Conservation (phyloP, 2,329 filamentous ascomycete species). For the Paecilomyces dactylethromorphus region DNA sequence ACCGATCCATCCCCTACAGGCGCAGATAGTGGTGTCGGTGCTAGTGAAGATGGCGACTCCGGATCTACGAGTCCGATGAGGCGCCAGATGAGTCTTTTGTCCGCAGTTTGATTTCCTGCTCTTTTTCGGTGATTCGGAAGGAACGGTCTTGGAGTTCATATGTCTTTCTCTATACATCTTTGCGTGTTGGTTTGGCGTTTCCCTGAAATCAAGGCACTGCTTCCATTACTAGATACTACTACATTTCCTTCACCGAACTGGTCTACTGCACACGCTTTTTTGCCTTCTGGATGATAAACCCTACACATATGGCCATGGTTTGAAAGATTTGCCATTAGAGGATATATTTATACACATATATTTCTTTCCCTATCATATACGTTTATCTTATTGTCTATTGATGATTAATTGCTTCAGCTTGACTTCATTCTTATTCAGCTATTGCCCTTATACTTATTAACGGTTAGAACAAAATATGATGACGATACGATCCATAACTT, state of each 20-base stretch:
- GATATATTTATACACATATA: not conserved
- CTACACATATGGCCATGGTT: not conserved
- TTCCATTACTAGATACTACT: not conserved
- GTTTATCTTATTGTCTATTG: not conserved
- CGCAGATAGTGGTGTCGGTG: slow-evolving; percentile 41
- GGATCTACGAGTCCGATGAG: slow-evolving; percentile 59
- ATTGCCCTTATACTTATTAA: no score
- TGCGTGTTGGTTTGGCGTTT: not conserved
- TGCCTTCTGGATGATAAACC: not conserved
- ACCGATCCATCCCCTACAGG: slow-evolving; percentile 54
- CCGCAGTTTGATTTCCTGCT: slow-evolving; percentile 44
- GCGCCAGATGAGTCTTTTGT: slow-evolving; percentile 65
- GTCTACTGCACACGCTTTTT: not conserved
- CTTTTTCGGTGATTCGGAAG: no score
- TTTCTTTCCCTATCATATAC: not conserved
- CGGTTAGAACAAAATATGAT: no score
- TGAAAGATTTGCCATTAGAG: not conserved
- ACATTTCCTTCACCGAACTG: not conserved
- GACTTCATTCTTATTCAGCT: no score
- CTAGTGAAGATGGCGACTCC: slow-evolving; percentile 60
- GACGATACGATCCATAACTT: no score
- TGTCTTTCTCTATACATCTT: not conserved
- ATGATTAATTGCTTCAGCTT: not conserved
- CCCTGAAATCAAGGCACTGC: not conserved
- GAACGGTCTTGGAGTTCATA: not conserved